These are phyloP conservation scores for Salix udensis DNA, from an alignment of 345 rosid genomes.

Conservation along the genomic window DNA sequence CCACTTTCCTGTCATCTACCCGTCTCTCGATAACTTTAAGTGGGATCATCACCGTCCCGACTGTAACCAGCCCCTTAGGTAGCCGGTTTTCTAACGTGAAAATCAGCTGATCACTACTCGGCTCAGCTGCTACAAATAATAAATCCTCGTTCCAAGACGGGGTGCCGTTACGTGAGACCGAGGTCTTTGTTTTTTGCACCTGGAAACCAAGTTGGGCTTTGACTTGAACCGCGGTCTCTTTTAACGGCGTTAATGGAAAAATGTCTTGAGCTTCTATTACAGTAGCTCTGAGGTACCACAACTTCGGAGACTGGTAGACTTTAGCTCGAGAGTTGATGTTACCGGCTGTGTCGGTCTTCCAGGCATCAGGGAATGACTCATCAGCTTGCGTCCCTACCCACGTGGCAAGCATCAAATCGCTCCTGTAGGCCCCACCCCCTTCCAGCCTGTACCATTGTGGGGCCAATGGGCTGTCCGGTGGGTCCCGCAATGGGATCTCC, in stretches of 20 bases:
- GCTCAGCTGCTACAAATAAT: constrained; percentile 79
- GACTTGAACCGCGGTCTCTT: constrained; percentile 55
- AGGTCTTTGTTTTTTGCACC: constrained; percentile 58
- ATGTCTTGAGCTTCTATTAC: constrained; percentile 76
- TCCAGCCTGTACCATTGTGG: constrained; percentile 94
- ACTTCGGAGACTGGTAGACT: constrained; percentile 71
- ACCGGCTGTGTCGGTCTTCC: constrained; percentile 82
- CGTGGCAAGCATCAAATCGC: constrained; percentile 89
- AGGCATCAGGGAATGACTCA: constrained; percentile 84
- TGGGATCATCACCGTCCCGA: constrained; percentile 48
- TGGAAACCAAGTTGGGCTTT: constrained; percentile 76
- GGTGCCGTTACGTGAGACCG: constrained; percentile 51
- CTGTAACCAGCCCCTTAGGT: constrained; percentile 41
- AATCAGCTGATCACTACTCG: constrained; percentile 47
- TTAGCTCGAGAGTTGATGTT: constrained; percentile 62
- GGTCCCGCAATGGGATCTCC: constrained; percentile 81
- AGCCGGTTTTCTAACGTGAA: constrained; percentile 61
- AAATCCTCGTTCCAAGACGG: constrained; percentile 89
- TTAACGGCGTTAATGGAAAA: constrained; percentile 37
- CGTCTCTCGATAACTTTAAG: constrained; percentile 64
- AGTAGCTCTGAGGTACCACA: constrained; percentile 80
- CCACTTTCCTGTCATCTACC: constrained; percentile 74
- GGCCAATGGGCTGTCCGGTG: constrained; percentile 93
- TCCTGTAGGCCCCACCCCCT: constrained; percentile 54
- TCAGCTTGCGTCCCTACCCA: constrained; percentile 97